Evolutionary conservation across 495 filamentous ascomycete species (phyloP).

Genomic region (Baudoinia panamericana): DNA sequence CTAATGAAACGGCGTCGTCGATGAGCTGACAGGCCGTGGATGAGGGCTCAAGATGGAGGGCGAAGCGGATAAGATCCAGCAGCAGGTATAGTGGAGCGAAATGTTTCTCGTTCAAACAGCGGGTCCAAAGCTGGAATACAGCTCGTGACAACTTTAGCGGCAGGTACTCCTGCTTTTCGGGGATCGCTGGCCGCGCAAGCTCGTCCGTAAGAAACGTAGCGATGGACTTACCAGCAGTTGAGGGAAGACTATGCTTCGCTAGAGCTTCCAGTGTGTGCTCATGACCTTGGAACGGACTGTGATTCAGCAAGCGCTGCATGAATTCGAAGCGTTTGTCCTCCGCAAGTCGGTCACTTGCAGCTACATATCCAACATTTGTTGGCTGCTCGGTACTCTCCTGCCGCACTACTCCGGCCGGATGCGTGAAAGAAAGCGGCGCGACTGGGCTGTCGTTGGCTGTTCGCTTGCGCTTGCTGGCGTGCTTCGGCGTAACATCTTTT

Average conservation of each 20-base stretch:
- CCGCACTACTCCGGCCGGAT: slow-evolving; percentile 19
- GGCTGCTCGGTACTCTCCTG: slow-evolving; percentile 7
- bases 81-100: slow-evolving; percentile 47
- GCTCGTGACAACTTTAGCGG: slow-evolving; percentile 40
- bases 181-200: slow-evolving; percentile 29
- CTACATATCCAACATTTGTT: too few species aligned
- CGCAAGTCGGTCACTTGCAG: too few species aligned
- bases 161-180: slow-evolving; percentile 33
- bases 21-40: slow-evolving; percentile 37
- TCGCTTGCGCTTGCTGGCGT: slow-evolving; percentile 50
- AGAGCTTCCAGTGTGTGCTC: slow-evolving; percentile 63
- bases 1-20: slow-evolving; percentile 39
- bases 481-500: slow-evolving; percentile 46
- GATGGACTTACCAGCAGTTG: slow-evolving; percentile 37
- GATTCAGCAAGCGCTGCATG: slow-evolving; percentile 46
- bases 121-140: slow-evolving; percentile 48
- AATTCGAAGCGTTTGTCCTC: slow-evolving; percentile 25
- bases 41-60: slow-evolving; percentile 39
- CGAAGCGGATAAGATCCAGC: slow-evolving; percentile 40
- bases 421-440: slow-evolving; percentile 25
- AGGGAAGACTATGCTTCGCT: slow-evolving; percentile 57
- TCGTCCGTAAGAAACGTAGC: slow-evolving; percentile 47
- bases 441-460: slow-evolving; percentile 41
- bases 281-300: slow-evolving; percentile 35
- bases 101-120: slow-evolving; percentile 44